A percentile compares a stretch with the other conserved stretches of the same genome.
Evolutionary conservation across 2,329 filamentous ascomycete species (phyloP).

Genomic region (Diaporthe aspalathi): DNA sequence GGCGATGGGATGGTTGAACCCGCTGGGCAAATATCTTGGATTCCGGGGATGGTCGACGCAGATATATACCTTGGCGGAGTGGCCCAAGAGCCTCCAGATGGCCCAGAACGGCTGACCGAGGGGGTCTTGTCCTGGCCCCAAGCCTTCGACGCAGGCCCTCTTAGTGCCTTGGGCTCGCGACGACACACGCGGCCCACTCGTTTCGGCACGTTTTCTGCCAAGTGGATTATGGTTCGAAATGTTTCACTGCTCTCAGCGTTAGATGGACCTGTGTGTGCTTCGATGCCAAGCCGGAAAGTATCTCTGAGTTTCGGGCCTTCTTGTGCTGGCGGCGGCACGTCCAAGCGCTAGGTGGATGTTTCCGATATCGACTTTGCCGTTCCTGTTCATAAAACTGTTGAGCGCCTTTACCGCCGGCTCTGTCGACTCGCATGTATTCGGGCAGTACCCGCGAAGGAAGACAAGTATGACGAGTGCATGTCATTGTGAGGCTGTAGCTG

Average conservation of each 20-base stretch:
- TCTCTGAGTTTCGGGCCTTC: slow-evolving; percentile 19
- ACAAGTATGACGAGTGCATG: background rate
- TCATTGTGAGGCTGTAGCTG: too few species aligned
- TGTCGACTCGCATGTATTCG: too few species aligned
- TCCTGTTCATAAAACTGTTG: background rate
- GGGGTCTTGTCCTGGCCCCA: slow-evolving; percentile 1
- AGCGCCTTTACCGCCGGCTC: slow-evolving; percentile 8
- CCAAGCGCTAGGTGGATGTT: slow-evolving; percentile 26
- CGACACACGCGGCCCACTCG: slow-evolving; percentile 15
- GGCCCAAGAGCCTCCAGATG: slow-evolving; percentile 17
- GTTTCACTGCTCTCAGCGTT: slow-evolving; percentile 5
- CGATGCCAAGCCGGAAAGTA: slow-evolving; percentile 24
- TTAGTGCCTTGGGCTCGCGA: background rate
- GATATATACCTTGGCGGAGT: slow-evolving; percentile 13
- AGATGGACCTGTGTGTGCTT: slow-evolving; percentile 1
- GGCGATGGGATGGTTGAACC: background rate
- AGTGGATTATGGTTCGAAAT: background rate
- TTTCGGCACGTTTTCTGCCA: slow-evolving; percentile 21
- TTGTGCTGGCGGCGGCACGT: slow-evolving; percentile 8
- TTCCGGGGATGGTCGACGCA: slow-evolving; percentile 19
- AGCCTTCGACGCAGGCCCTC: background rate
- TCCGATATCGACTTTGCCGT: slow-evolving; percentile 2
- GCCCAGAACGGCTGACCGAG: slow-evolving; percentile 20
- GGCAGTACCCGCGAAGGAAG: too few species aligned
- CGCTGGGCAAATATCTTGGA: background rate